phyloP scores from a whole-genome alignment of 768 basidiomycete species.

The Suillus brevipes region DNA sequence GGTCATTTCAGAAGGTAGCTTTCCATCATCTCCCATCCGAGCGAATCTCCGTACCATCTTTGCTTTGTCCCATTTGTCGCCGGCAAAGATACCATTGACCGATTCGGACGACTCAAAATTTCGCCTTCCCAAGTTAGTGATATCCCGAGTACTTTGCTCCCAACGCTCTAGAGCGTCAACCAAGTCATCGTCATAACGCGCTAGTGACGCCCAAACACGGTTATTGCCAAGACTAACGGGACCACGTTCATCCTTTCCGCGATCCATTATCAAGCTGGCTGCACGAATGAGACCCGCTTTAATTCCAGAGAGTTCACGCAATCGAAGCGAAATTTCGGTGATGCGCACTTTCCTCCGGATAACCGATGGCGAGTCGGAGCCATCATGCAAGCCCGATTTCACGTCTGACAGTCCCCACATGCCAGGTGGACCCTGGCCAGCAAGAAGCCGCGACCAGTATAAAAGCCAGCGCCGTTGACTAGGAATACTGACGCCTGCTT shows the following conservation, averaged over 20 bases:
- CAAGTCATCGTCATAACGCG: slow-evolving; percentile 77
- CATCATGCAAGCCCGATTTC: slow-evolving; percentile 15
- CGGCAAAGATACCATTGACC: slow-evolving; percentile 45
- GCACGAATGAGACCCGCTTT: slow-evolving; percentile 55
- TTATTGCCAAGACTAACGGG: slow-evolving; percentile 32
- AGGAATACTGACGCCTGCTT: slow-evolving; percentile 76
- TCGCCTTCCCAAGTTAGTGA: slow-evolving; percentile 37
- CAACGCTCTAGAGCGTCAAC: slow-evolving; percentile 61
- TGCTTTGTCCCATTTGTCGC: slow-evolving; percentile 63
- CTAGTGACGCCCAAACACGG: slow-evolving; percentile 70
- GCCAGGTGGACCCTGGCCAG: slow-evolving; percentile 51
- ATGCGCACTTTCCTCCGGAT: slow-evolving; percentile 51
- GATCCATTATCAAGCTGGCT: slow-evolving; percentile 54
- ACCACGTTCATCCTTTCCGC: slow-evolving; percentile 39
- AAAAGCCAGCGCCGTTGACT: slow-evolving; percentile 78
- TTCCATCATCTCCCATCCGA: slow-evolving; percentile 47
- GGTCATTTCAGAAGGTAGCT: slow-evolving; percentile 32
- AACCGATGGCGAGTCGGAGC: neutral
- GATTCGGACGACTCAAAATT: slow-evolving; percentile 28
- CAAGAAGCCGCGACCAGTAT: slow-evolving; percentile 73
- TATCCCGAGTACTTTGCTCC: slow-evolving; percentile 55
- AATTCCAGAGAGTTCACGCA: slow-evolving; percentile 54
- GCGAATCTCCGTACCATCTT: slow-evolving; percentile 85
- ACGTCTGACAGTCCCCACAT: slow-evolving; percentile 40
- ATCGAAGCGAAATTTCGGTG: slow-evolving; percentile 56